A percentile compares a stretch with the other conserved stretches of the same genome.
Conservation (phyloP, 305 asterid genomes). For the Solanum aculeatissimum region DNA sequence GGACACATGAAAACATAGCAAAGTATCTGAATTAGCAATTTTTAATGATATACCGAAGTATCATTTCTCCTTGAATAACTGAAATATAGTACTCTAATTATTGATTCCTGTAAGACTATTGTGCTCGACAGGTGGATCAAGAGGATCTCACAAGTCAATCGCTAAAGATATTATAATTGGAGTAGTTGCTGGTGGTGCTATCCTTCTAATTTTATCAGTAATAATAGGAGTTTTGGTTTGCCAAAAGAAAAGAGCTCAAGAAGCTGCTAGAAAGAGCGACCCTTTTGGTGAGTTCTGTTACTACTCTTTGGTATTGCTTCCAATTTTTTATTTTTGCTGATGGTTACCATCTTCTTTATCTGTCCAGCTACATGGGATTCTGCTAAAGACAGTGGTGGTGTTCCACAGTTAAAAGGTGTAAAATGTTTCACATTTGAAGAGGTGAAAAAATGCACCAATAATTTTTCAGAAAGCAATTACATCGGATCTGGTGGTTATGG, state of each 20-base stretch:
- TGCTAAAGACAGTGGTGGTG: constrained; percentile 31
- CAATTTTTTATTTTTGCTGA: not conserved
- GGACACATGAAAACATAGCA: not conserved
- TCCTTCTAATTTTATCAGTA: constrained; percentile 40
- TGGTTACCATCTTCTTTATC: not conserved
- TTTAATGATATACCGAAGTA: not conserved
- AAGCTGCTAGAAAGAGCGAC: constrained; percentile 32
- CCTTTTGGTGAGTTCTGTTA: constrained; percentile 53
- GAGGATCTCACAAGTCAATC: constrained; percentile 24
- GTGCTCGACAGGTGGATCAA: constrained; percentile 13
- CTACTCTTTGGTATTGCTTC: not conserved
- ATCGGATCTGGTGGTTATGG: constrained; percentile 63
- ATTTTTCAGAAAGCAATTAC: constrained; percentile 28
- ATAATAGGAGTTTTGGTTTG: constrained; percentile 59
- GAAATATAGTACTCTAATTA: not conserved
- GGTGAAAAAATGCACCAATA: constrained; percentile 43
- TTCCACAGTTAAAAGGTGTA: constrained; percentile 56
- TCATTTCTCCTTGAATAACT: not conserved
- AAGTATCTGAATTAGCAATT: not conserved
- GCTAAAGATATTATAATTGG: constrained; percentile 39
- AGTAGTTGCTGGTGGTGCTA: constrained; percentile 59
- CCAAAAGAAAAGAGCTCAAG: constrained; percentile 58
- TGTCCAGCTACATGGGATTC: constrained; percentile 52
- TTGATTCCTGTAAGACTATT: too few species aligned
- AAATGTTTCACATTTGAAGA: constrained; percentile 42